phyloP scores from a whole-genome alignment of 768 basidiomycete genomes.

The Mycena metata region DNA sequence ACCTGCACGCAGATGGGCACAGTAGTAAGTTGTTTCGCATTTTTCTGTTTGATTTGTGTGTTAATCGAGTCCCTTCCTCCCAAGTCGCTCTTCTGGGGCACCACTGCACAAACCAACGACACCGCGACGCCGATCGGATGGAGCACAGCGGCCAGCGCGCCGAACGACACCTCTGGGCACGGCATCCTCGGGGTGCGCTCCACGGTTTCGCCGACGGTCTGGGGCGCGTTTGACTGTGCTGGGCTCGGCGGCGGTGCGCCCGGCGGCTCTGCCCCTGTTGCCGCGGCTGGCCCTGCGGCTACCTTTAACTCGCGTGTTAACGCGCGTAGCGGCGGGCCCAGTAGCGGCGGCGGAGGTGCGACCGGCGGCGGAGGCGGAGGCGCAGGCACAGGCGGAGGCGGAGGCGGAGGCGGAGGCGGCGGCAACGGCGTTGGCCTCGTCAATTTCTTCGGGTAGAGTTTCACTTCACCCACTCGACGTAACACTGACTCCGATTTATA shows the following conservation, averaged over 20 bases:
- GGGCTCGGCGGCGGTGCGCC: slow-evolving; percentile 13
- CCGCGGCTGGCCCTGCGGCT: no score
- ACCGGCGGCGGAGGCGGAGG: slow-evolving; percentile 1
- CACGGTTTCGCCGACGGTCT: slow-evolving; percentile 4
- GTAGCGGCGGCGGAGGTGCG: neutral
- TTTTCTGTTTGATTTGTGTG: neutral
- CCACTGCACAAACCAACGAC: neutral
- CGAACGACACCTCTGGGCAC: slow-evolving; percentile 3
- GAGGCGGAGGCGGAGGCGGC: neutral
- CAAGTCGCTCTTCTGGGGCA: no score
- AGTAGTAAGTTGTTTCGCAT: slow-evolving; percentile 8
- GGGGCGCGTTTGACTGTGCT: slow-evolving; percentile 6
- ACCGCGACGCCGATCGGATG: slow-evolving; percentile 13
- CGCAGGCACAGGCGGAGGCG: no score
- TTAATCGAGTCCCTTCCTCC: slow-evolving; percentile 6
- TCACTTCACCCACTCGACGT: neutral
- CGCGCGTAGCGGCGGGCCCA: slow-evolving; percentile 1
- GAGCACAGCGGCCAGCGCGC: slow-evolving; percentile 14
- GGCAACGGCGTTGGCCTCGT: slow-evolving; percentile 6
- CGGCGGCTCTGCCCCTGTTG: neutral
- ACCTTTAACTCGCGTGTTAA: neutral
- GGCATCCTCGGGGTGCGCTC: slow-evolving; percentile 10
- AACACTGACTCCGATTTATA: no score
- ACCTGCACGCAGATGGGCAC: slow-evolving; percentile 17
- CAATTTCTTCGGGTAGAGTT: slow-evolving; percentile 16